Percentiles rank a stretch among this genome's conserved stretches.
phyloP scores from a whole-genome alignment of 371 early-diverging fungal species.

The Mucor mucedo region DNA sequence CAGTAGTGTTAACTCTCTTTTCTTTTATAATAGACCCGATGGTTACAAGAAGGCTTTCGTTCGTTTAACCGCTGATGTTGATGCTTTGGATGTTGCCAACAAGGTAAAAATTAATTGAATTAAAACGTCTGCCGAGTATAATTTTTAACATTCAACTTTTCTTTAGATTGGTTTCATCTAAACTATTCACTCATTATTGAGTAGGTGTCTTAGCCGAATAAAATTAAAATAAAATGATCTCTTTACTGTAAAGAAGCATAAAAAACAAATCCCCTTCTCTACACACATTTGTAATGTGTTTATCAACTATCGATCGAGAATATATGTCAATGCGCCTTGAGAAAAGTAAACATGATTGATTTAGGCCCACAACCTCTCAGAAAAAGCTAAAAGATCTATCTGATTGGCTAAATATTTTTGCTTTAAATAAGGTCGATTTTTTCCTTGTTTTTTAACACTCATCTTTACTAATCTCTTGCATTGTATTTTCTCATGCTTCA shows the following conservation, averaged over 20 bases:
- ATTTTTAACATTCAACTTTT: background rate
- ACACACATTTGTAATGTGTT: background rate
- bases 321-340: too few relatives aligned
- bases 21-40: constrained; percentile 67
- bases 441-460: too few relatives aligned
- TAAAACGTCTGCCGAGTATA: background rate
- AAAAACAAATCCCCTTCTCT: background rate
- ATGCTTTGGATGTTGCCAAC: constrained; percentile 97
- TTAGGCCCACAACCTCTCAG: too few relatives aligned
- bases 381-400: too few relatives aligned
- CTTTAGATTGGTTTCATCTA: constrained; percentile 43
- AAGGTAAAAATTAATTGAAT: constrained; percentile 56
- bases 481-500: too few relatives aligned
- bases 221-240: constrained; percentile 7
- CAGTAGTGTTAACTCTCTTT: background rate
- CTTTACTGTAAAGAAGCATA: constrained; percentile 8
- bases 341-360: too few relatives aligned
- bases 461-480: too few relatives aligned
- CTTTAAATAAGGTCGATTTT: too few relatives aligned
- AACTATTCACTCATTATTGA: constrained; percentile 12
- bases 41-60: constrained; percentile 99
- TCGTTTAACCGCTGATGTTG: constrained; percentile 92
- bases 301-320: background rate
- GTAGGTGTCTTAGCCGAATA: constrained; percentile 2
- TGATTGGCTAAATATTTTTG: too few relatives aligned